Conservation (phyloP, 2,329 filamentous ascomycete genomes). For the Hansfordia pulvinata region DNA sequence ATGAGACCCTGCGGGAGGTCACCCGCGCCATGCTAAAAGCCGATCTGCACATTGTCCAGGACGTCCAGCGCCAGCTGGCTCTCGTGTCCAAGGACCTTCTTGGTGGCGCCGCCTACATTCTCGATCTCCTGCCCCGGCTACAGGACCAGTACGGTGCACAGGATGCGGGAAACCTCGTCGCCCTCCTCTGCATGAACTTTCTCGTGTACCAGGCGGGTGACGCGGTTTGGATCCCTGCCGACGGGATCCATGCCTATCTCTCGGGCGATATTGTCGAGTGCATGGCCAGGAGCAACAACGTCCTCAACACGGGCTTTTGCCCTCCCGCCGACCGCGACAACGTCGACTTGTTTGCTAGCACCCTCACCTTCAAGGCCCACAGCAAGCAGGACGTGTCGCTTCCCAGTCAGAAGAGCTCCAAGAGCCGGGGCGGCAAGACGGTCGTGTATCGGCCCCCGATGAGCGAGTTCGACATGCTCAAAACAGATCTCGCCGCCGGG, state of each 20-base stretch:
- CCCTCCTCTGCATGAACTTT: conserved; percentile 63
- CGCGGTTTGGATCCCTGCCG: conserved; percentile 56
- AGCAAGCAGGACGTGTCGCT: conserved; percentile 41
- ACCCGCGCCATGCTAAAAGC: conserved; percentile 41
- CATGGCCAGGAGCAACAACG: conserved; percentile 65
- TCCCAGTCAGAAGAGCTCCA: conserved; percentile 28
- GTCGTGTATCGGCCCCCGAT: conserved; percentile 52
- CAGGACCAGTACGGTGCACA: conserved; percentile 46
- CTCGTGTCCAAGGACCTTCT: conserved; percentile 32
- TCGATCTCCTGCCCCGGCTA: conserved; percentile 49
- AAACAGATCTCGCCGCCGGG: conserved; percentile 37
- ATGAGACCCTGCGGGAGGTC: conserved; percentile 42
- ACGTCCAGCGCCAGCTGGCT: conserved; percentile 36
- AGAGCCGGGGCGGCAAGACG: conserved; percentile 45
- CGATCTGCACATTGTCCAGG: conserved; percentile 34
- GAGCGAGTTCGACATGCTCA: conserved; percentile 59
- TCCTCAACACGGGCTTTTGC: conserved; percentile 64
- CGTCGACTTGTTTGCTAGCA: conserved; percentile 47
- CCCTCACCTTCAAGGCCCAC: conserved; percentile 52
- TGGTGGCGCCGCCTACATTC: conserved; percentile 40
- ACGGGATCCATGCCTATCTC: conserved; percentile 63
- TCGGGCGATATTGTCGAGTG: conserved; percentile 65
- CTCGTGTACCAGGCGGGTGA: conserved; percentile 51
- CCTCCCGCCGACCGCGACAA: conserved; percentile 50
- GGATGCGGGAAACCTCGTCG: conserved; percentile 57